A percentile compares a stretch with the other conserved stretches of the same genome.
phyloP scores from a whole-genome alignment of 1,284 basidiomycete species.

The Cerrena zonata region DNA sequence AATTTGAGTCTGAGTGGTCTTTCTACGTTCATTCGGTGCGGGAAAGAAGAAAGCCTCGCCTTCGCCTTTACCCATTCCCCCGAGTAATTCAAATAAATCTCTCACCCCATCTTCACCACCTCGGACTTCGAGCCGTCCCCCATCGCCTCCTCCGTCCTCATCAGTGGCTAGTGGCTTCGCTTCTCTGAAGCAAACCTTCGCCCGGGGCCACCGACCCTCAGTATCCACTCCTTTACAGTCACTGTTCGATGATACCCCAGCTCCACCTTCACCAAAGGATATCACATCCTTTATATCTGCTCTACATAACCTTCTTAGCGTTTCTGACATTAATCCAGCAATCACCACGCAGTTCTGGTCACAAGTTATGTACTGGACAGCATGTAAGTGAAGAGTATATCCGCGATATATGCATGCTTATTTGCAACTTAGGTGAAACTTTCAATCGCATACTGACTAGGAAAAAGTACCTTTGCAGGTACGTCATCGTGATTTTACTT shows the following conservation, averaged over 20 bases:
- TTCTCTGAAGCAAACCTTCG: constrained; percentile 58
- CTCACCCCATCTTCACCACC: constrained; percentile 44
- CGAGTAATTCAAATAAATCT: constrained; percentile 24
- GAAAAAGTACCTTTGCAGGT: constrained; percentile 91
- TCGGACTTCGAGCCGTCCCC: constrained; percentile 33
- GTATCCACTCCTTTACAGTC: constrained; percentile 43
- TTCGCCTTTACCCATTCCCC: constrained; percentile 24
- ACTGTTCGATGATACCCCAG: constrained; percentile 45
- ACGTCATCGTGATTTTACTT: constrained; percentile 18
- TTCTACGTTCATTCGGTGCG: constrained; percentile 72
- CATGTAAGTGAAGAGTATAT: constrained; percentile 54
- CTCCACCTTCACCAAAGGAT: constrained; percentile 52
- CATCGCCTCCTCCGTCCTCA: constrained; percentile 32
- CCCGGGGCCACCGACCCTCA: constrained; percentile 42
- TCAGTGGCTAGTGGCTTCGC: constrained; percentile 41
- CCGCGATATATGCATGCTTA: too few species aligned
- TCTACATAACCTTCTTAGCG: constrained; percentile 78
- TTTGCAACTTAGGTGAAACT: constrained; percentile 73
- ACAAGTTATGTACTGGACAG: constrained; percentile 90
- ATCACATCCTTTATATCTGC: constrained; percentile 82
- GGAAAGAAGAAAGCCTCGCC: constrained; percentile 57
- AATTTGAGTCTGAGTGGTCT: constrained; percentile 96
- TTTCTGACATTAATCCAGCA: constrained; percentile 89
- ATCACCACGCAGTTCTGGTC: constrained; percentile 89
- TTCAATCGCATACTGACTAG: constrained; percentile 91